Evolutionary conservation across 2,329 filamentous ascomycete genomes (phyloP).

Genomic region (Clarireedia paspali): DNA sequence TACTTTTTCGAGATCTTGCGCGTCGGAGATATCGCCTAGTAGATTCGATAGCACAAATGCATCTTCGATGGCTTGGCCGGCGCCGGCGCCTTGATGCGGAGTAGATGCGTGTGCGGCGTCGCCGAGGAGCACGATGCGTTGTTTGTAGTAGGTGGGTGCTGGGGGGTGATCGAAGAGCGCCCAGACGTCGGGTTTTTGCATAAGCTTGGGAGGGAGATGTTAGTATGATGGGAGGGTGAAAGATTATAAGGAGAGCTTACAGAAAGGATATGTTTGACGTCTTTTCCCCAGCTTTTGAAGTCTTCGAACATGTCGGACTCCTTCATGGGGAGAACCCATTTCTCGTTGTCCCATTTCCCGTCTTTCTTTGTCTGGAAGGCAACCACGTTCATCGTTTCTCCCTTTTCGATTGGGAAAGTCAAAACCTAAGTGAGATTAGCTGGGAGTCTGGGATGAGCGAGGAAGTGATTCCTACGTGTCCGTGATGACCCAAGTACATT

Average conservation of each 20-base stretch:
- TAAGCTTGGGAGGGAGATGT: neutral
- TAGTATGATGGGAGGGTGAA: neutral
- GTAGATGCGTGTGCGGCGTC: slow-evolving; percentile 49
- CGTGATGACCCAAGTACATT: slow-evolving; percentile 48
- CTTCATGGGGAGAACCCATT: slow-evolving; percentile 35
- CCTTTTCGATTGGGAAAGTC: slow-evolving; percentile 37
- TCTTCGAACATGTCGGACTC: slow-evolving; percentile 32
- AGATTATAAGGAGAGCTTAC: neutral
- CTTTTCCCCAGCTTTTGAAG: slow-evolving; percentile 32
- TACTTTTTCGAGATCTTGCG: slow-evolving; percentile 33
- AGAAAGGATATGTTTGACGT: slow-evolving; percentile 30
- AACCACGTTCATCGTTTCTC: slow-evolving; percentile 47
- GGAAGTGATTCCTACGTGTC: slow-evolving; percentile 50
- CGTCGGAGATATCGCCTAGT: slow-evolving; percentile 34
- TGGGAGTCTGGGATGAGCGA: slow-evolving; percentile 26
- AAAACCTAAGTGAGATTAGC: neutral
- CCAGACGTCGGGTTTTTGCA: slow-evolving; percentile 40
- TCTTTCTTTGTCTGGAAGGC: slow-evolving; percentile 25
- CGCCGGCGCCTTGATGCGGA: slow-evolving; percentile 49
- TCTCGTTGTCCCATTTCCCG: slow-evolving; percentile 30
- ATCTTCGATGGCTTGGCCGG: slow-evolving; percentile 49
- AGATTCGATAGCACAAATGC: slow-evolving; percentile 39
- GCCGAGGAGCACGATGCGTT: slow-evolving; percentile 40
- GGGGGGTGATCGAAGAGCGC: slow-evolving; percentile 46
- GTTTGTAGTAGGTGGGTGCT: slow-evolving; percentile 36